These are phyloP conservation scores for Kodamaea fukazawae DNA, from an alignment of 805 yeast species.

Conservation along the genomic window DNA sequence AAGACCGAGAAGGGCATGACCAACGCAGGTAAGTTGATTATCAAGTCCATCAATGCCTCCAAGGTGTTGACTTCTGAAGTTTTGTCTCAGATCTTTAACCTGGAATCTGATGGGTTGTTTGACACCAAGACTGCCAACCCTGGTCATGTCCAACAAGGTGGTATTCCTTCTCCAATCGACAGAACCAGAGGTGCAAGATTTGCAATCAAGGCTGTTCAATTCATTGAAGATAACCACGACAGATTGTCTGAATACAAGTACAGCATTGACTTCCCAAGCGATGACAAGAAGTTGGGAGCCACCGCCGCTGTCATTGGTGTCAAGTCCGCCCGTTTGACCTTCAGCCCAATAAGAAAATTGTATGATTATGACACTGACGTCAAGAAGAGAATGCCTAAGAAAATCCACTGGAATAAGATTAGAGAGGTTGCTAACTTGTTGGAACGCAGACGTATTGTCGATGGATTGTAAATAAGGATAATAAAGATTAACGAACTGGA, in stretches of 20 bases:
- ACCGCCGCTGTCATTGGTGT: slow-evolving; percentile 51
- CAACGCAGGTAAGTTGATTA: slow-evolving; percentile 80
- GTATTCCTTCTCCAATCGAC: slow-evolving; percentile 91
- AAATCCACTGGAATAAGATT: slow-evolving; percentile 75
- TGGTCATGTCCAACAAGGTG: slow-evolving; percentile 98
- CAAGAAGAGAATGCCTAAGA: slow-evolving; percentile 80
- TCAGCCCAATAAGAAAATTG: slow-evolving; percentile 69
- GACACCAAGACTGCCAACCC: slow-evolving; percentile 95
- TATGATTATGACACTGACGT: slow-evolving; percentile 87
- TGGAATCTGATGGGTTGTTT: slow-evolving; percentile 71
- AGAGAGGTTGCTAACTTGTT: slow-evolving; percentile 81
- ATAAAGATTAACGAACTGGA: no score
- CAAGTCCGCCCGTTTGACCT: slow-evolving; percentile 66
- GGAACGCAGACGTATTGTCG: slow-evolving; percentile 57
- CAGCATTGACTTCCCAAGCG: slow-evolving; percentile 31
- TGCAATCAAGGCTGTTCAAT: slow-evolving; percentile 86
- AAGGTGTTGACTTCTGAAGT: slow-evolving; percentile 76
- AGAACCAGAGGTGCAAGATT: slow-evolving; percentile 85
- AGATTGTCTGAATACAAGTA: slow-evolving; percentile 22
- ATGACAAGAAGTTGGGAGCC: slow-evolving; percentile 29
- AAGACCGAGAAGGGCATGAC: slow-evolving; percentile 71
- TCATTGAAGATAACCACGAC: slow-evolving; percentile 58
- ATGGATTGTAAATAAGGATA: neutral
- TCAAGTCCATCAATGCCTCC: slow-evolving; percentile 83
- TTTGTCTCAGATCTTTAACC: slow-evolving; percentile 78